Evolutionary conservation across 768 basidiomycete genomes (phyloP).

Genomic region (Suillus subluteus): DNA sequence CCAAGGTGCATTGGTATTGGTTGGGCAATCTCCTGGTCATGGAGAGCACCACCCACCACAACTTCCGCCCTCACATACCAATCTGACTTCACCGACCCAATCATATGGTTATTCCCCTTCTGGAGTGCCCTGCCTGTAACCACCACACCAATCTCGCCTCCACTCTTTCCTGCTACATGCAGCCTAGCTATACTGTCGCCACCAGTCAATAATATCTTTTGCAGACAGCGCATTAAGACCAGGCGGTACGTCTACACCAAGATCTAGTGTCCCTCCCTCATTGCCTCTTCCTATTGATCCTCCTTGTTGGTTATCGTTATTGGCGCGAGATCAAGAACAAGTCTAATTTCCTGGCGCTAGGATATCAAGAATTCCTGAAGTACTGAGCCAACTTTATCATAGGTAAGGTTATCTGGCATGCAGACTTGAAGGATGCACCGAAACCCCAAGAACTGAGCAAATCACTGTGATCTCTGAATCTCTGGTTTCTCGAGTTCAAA

Average conservation of each 20-base stretch:
- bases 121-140: constrained; percentile 24
- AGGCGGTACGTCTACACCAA: too few relatives aligned
- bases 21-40: constrained; percentile 36
- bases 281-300: too few relatives aligned
- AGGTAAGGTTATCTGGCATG: constrained; percentile 45
- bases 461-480: constrained; percentile 62
- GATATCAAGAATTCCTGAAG: constrained; percentile 39
- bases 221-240: too few relatives aligned
- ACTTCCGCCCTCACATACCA: constrained; percentile 45
- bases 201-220: too few relatives aligned
- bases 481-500: constrained; percentile 60
- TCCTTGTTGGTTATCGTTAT: too few relatives aligned
- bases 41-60: constrained; percentile 50
- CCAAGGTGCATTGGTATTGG: constrained; percentile 38
- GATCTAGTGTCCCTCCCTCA: too few relatives aligned
- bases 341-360: too few relatives aligned
- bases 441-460: constrained; percentile 68
- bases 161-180: too few relatives aligned
- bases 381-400: constrained; percentile 29
- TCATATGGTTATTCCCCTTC: constrained; percentile 42
- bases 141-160: too few relatives aligned
- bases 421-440: constrained; percentile 62
- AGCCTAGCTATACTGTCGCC: too few relatives aligned
- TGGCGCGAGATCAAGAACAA: too few relatives aligned
- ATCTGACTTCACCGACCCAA: constrained; percentile 37